These are phyloP conservation scores for Batkoa obscura DNA, from an alignment of 371 early-diverging fungal genomes.

Conservation along the genomic window DNA sequence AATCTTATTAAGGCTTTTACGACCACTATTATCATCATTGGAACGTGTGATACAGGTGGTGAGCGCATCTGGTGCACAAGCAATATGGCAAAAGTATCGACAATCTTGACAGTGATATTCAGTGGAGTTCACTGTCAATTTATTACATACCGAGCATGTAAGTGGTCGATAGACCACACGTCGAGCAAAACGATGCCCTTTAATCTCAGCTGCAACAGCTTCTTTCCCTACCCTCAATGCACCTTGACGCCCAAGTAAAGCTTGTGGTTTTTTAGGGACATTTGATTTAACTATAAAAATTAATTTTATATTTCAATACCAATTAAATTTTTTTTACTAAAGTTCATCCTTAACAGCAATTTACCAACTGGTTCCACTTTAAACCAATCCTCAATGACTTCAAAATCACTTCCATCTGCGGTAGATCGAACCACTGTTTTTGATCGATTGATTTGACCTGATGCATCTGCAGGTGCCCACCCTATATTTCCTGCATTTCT, in stretches of 20 bases:
- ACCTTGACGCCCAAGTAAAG: slow-evolving; percentile 53
- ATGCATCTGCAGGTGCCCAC: slow-evolving; percentile 1
- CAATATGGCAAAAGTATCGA: slow-evolving; percentile 80
- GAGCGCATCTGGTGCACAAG: slow-evolving; percentile 66
- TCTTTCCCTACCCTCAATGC: slow-evolving; percentile 72
- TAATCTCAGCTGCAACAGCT: slow-evolving; percentile 43
- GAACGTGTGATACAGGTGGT: slow-evolving; percentile 72
- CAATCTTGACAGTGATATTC: slow-evolving; percentile 89
- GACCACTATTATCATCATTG: slow-evolving; percentile 16
- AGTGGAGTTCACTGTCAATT: slow-evolving; percentile 65
- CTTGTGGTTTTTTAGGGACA: not conserved
- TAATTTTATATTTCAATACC: not conserved
- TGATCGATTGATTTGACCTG: not conserved
- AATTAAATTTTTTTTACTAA: not conserved
- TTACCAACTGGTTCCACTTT: slow-evolving; percentile 20
- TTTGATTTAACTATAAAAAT: not conserved
- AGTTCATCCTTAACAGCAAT: slow-evolving; percentile 10
- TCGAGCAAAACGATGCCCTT: slow-evolving; percentile 73
- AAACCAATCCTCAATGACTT: slow-evolving; percentile 9
- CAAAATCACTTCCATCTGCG: slow-evolving; percentile 12
- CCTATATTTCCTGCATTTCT: slow-evolving; percentile 19
- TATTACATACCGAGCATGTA: slow-evolving; percentile 84
- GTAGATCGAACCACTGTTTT: slow-evolving; percentile 3
- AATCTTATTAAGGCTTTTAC: slow-evolving; percentile 8
- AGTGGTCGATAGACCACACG: slow-evolving; percentile 75